Percentiles rank a stretch among this genome's conserved stretches.
Evolutionary conservation across 1,139 yeast species (phyloP).

Genomic region (Eremothecium cymbalariae): DNA sequence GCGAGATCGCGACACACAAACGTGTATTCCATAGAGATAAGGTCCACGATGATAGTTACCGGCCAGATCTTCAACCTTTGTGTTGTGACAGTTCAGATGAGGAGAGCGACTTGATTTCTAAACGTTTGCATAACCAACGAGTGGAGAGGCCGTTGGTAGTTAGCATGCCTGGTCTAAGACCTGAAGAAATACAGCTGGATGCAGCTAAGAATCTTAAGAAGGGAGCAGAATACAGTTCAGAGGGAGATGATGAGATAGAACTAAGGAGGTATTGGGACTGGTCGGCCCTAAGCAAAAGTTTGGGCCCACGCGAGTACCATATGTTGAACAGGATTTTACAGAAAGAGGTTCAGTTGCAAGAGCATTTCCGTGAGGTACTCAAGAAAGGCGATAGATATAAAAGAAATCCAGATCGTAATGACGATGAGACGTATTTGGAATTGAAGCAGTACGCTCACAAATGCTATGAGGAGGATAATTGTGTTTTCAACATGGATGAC

Average conservation of each 20-base stretch:
- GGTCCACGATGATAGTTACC: constrained; percentile 15
- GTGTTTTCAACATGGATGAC: constrained; percentile 6
- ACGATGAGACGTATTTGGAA: constrained; percentile 3
- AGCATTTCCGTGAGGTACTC: constrained; percentile 4
- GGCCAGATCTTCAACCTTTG: constrained; percentile 24
- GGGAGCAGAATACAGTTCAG: not conserved
- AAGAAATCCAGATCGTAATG: constrained; percentile 1
- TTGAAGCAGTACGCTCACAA: constrained; percentile 6
- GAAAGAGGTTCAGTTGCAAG: constrained; percentile 3
- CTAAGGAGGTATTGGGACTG: constrained; percentile 4
- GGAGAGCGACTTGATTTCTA: constrained; percentile 3
- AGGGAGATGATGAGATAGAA: constrained; percentile 1
- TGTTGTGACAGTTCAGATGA: constrained; percentile 22
- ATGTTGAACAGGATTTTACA: constrained; percentile 4
- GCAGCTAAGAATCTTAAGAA: not conserved
- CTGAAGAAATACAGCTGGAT: constrained; percentile 1
- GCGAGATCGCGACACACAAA: constrained; percentile 29
- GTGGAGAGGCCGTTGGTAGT: constrained; percentile 3
- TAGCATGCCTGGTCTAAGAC: constrained; percentile 3
- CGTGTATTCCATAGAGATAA: constrained; percentile 23
- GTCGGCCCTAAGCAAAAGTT: constrained; percentile 3
- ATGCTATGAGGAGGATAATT: constrained; percentile 4
- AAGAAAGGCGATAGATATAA: constrained; percentile 1
- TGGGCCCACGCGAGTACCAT: constrained; percentile 3
- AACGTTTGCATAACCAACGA: constrained; percentile 1